Evolutionary conservation across 2,329 filamentous ascomycete genomes (phyloP).

Genomic region (Aureobasidium namibiae): DNA sequence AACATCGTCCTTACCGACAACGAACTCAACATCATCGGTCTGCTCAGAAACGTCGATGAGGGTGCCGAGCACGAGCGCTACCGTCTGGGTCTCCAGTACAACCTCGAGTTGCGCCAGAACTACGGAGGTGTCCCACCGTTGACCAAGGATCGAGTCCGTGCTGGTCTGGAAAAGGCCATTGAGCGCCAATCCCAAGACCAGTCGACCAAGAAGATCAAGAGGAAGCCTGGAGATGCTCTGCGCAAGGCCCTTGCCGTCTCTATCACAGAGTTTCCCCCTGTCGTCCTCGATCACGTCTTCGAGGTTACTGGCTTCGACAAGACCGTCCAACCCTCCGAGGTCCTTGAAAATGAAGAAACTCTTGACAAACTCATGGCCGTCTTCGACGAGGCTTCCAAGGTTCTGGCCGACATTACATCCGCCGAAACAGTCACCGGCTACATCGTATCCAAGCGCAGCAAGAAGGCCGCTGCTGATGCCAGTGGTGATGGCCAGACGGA

Average conservation of each 20-base stretch:
- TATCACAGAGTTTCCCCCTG: slow-evolving; percentile 81
- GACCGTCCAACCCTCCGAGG: slow-evolving; percentile 56
- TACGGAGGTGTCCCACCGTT: slow-evolving; percentile 65
- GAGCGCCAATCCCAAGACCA: slow-evolving; percentile 46
- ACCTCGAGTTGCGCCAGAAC: slow-evolving; percentile 75
- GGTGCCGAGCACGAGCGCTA: slow-evolving; percentile 79
- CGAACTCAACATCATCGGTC: slow-evolving; percentile 70
- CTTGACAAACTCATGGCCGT: slow-evolving; percentile 60
- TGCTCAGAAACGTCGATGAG: slow-evolving; percentile 72
- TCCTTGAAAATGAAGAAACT: slow-evolving; percentile 57
- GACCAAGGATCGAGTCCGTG: slow-evolving; percentile 62
- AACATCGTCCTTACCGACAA: slow-evolving; percentile 89
- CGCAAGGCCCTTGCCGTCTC: slow-evolving; percentile 73
- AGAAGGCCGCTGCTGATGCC: slow-evolving; percentile 21
- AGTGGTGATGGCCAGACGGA: slow-evolving; percentile 28
- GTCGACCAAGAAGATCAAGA: slow-evolving; percentile 54
- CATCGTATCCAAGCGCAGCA: slow-evolving; percentile 57
- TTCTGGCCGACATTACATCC: slow-evolving; percentile 61
- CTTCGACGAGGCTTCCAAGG: slow-evolving; percentile 60
- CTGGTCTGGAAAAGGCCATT: slow-evolving; percentile 59
- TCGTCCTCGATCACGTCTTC: slow-evolving; percentile 80
- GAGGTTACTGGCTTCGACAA: slow-evolving; percentile 62
- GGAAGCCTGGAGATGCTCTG: slow-evolving; percentile 65
- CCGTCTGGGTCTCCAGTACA: slow-evolving; percentile 68
- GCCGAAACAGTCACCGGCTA: slow-evolving; percentile 66